phyloP scores from a whole-genome alignment of 2,329 filamentous ascomycete species.

The Fusarium beomiforme region DNA sequence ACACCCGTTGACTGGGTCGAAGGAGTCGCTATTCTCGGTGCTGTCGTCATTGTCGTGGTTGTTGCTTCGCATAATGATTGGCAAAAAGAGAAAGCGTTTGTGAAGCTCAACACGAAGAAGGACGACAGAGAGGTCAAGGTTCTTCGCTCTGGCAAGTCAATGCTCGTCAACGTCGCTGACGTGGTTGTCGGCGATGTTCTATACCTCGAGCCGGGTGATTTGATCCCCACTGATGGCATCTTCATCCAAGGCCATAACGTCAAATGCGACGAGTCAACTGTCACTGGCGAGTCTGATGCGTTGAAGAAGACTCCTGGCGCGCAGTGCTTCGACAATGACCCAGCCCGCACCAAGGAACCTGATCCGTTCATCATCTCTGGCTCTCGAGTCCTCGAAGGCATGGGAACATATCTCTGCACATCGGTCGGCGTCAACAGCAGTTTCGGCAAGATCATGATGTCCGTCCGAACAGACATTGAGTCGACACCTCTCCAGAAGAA shows the following conservation, averaged over 20 bases:
- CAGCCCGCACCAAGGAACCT: slow-evolving; percentile 75
- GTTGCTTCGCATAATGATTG: slow-evolving; percentile 24
- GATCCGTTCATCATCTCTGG: slow-evolving; percentile 92
- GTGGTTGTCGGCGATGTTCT: slow-evolving; percentile 15
- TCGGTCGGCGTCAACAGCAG: slow-evolving; percentile 78
- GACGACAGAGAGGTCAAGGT: slow-evolving; percentile 29
- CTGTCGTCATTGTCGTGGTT: slow-evolving; percentile 13
- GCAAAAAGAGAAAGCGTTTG: slow-evolving; percentile 24
- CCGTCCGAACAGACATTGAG: slow-evolving; percentile 76
- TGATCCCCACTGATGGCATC: slow-evolving; percentile 15
- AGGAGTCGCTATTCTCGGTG: slow-evolving; percentile 18
- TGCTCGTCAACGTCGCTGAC: slow-evolving; percentile 15
- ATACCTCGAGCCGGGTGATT: slow-evolving; percentile 17
- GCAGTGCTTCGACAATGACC: slow-evolving; percentile 75
- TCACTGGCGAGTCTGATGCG: slow-evolving; percentile 80
- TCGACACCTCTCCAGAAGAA: slow-evolving; percentile 82
- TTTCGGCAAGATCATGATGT: slow-evolving; percentile 80
- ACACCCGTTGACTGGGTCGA: slow-evolving; percentile 24
- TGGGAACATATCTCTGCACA: slow-evolving; percentile 76
- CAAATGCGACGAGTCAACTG: slow-evolving; percentile 43
- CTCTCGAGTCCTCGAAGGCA: slow-evolving; percentile 77
- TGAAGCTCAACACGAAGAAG: slow-evolving; percentile 24
- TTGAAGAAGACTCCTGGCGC: slow-evolving; percentile 74
- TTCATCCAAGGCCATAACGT: slow-evolving; percentile 23
- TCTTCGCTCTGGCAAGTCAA: slow-evolving; percentile 10